Evolutionary conservation across 2,329 filamentous ascomycete species (phyloP).

Genomic region (Epichloe typhina): DNA sequence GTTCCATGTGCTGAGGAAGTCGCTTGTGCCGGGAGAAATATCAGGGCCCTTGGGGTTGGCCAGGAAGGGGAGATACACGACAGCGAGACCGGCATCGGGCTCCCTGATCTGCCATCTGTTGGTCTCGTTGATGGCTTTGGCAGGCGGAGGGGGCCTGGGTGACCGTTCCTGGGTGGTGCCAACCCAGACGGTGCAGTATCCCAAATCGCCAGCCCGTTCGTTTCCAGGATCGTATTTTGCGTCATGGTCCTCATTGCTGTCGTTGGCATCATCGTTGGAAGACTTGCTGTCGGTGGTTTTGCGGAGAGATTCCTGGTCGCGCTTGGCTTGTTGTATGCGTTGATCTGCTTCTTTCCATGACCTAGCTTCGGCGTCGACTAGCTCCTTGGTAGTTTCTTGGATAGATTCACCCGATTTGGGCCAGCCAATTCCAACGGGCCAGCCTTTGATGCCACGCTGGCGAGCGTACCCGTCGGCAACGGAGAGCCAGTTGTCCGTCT

Average conservation of each 20-base stretch:
- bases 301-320: constrained; percentile 24
- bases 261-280: constrained; percentile 11
- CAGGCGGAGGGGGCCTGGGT: constrained; percentile 36
- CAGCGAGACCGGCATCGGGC: constrained; percentile 70
- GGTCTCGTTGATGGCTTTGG: constrained; percentile 45
- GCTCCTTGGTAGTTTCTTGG: constrained; percentile 46
- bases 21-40: constrained; percentile 70
- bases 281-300: constrained; percentile 9
- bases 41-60: constrained; percentile 66
- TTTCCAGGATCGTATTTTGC: constrained; percentile 28
- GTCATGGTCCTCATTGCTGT: constrained; percentile 15
- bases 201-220: constrained; percentile 48
- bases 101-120: constrained; percentile 54
- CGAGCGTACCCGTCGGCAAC: constrained; percentile 86
- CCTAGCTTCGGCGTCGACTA: constrained; percentile 52
- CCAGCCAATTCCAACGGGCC: constrained; percentile 94
- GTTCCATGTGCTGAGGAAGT: constrained; percentile 95
- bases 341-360: constrained; percentile 45
- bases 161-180: constrained; percentile 66
- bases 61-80: constrained; percentile 78
- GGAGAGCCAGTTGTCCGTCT: constrained; percentile 90
- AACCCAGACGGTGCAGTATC: constrained; percentile 92
- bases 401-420: constrained; percentile 49
- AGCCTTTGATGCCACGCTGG: constrained; percentile 82
- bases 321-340: constrained; percentile 49